A percentile compares a stretch with the other conserved stretches of the same genome.
These are phyloP conservation scores for Pythium aphanidermatum DNA, from an alignment of 352 stramenopile genomes.

Conservation along the genomic window DNA sequence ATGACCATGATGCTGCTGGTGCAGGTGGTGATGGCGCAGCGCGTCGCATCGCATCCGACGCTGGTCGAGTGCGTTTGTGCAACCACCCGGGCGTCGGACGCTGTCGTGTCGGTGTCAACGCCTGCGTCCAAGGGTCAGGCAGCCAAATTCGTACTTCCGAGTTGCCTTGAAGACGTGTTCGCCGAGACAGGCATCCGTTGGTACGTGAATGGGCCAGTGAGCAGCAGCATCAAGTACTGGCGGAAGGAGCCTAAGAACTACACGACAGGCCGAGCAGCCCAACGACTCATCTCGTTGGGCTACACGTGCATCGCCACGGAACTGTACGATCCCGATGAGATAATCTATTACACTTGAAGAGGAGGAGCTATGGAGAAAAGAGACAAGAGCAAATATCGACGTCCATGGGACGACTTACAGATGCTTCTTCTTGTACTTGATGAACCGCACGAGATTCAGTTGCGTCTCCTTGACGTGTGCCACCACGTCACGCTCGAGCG, in stretches of 20 bases:
- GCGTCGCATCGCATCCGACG: conserved; percentile 34
- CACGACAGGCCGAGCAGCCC: conserved; percentile 41
- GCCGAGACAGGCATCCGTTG: conserved; percentile 72
- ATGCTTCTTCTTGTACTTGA: conserved; percentile 91
- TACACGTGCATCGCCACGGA: conserved; percentile 61
- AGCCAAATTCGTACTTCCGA: conserved; percentile 48
- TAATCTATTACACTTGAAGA: conserved; percentile 26
- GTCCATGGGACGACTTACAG: conserved; percentile 31
- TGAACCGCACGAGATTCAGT: conserved; percentile 82
- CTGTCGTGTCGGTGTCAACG: conserved; percentile 44
- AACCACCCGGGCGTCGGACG: conserved; percentile 50
- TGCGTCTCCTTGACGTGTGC: conserved; percentile 84
- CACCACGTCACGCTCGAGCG: conserved; percentile 70
- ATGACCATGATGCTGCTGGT: not conserved
- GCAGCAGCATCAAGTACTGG: conserved; percentile 60
- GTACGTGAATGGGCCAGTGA: conserved; percentile 66
- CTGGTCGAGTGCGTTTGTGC: conserved; percentile 73
- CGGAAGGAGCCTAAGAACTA: conserved; percentile 28
- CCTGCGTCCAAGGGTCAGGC: conserved; percentile 32
- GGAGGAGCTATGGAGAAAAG: conserved; percentile 18
- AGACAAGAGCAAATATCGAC: not conserved
- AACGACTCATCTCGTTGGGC: conserved; percentile 59
- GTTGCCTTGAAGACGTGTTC: conserved; percentile 79
- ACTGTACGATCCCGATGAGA: conserved; percentile 61
- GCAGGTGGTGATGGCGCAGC: not conserved